Percentiles rank a stretch among this genome's conserved stretches.
These are phyloP conservation scores for Ogataea haglerorum DNA, from an alignment of 805 yeast species.

Conservation along the genomic window DNA sequence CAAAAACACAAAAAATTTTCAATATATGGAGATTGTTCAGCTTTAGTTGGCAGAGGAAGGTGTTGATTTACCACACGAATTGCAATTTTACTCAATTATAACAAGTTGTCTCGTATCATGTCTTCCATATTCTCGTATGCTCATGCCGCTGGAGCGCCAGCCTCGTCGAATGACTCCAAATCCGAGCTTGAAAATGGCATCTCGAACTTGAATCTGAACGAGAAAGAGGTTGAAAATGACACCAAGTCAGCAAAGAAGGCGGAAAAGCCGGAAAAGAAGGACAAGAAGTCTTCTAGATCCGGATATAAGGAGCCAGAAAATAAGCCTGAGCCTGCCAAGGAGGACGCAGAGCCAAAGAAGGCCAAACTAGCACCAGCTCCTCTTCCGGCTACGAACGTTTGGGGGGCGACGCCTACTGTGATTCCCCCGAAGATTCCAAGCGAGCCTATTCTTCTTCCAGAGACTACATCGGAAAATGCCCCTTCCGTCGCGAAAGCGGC, in stretches of 20 bases:
- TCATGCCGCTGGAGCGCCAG: slow-evolving; percentile 31
- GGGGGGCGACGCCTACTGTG: slow-evolving; percentile 42
- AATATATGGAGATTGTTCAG: slow-evolving; percentile 11
- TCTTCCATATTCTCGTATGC: slow-evolving; percentile 32
- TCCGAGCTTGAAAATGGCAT: slow-evolving; percentile 11
- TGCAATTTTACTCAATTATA: slow-evolving; percentile 5
- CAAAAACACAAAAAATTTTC: slow-evolving; percentile 11
- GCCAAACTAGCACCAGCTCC: slow-evolving; percentile 60
- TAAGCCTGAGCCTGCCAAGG: slow-evolving; percentile 17
- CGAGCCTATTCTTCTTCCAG: slow-evolving; percentile 31
- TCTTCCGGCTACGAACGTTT: slow-evolving; percentile 57
- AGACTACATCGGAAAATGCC: slow-evolving; percentile 19
- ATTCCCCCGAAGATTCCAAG: slow-evolving; percentile 37
- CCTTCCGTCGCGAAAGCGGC: slow-evolving; percentile 23
- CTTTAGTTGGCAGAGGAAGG: slow-evolving; percentile 13
- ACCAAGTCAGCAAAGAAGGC: slow-evolving; percentile 3
- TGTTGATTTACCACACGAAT: slow-evolving; percentile 7
- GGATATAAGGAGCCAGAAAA: slow-evolving; percentile 8
- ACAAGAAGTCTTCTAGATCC: slow-evolving; percentile 11
- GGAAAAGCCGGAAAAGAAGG: slow-evolving; percentile 9
- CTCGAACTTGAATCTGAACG: slow-evolving; percentile 12
- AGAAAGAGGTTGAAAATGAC: slow-evolving; percentile 8
- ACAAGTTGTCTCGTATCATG: slow-evolving; percentile 11
- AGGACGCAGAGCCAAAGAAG: slow-evolving; percentile 23
- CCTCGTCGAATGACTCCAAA: slow-evolving; percentile 8